phyloP scores from a whole-genome alignment of 768 basidiomycete species.

The Multifurca ochricompacta region DNA sequence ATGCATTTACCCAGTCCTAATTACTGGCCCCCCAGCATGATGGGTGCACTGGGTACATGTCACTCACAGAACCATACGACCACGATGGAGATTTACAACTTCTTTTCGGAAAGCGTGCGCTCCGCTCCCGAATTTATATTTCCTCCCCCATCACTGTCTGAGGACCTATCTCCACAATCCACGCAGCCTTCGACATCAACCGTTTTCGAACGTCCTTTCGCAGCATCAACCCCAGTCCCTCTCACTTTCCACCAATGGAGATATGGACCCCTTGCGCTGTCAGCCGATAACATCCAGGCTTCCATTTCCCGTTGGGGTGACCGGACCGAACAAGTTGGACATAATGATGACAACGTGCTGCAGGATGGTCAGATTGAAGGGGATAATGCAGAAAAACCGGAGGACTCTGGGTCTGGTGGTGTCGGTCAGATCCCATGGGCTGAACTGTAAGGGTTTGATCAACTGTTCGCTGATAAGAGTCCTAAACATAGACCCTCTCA shows the following conservation, averaged over 20 bases:
- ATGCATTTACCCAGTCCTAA: slow-evolving; percentile 23
- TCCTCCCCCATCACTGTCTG: neutral
- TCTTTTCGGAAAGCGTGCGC: slow-evolving; percentile 15
- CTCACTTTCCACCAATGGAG: slow-evolving; percentile 3
- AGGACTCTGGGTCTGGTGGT: slow-evolving; percentile 1
- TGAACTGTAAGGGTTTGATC: slow-evolving; percentile 1
- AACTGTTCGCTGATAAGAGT: neutral
- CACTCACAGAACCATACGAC: slow-evolving; percentile 1
- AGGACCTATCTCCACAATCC: neutral
- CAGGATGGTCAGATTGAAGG: slow-evolving; percentile 7
- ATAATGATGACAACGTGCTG: neutral
- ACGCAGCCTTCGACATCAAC: neutral
- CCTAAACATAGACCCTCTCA: neutral
- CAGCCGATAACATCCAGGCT: neutral
- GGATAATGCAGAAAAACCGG: slow-evolving; percentile 16
- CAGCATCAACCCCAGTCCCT: neutral
- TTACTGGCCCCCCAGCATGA: slow-evolving; percentile 25
- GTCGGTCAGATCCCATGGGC: slow-evolving; percentile 9
- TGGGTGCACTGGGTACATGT: too few relatives aligned
- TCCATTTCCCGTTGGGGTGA: neutral
- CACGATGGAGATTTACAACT: slow-evolving; percentile 9
- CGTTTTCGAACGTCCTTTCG: neutral
- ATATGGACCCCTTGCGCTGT: neutral
- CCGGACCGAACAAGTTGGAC: neutral
- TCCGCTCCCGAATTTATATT: slow-evolving; percentile 14